Conservation (phyloP, 768 basidiomycete genomes). For the Termitomyces sp. region DNA sequence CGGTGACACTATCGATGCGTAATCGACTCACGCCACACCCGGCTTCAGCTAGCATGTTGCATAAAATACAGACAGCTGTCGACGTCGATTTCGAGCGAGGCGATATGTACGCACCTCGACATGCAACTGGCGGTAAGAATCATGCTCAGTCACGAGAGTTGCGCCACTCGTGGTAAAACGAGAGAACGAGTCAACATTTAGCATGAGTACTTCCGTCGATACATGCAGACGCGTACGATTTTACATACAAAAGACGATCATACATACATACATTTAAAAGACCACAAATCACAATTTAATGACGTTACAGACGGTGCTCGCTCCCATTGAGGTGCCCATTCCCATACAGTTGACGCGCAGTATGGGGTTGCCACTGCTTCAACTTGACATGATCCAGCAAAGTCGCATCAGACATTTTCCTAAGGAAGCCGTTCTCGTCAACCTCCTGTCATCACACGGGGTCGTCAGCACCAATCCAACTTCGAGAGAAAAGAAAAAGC, state of each 20-base stretch:
- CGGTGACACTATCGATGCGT: constrained; percentile 33
- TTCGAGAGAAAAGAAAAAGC: constrained; percentile 11
- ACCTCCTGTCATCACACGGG: constrained; percentile 27
- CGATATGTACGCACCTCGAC: not conserved
- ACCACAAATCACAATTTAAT: not conserved
- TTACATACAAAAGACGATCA: not conserved
- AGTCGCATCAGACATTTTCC: constrained; percentile 39
- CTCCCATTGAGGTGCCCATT: constrained; percentile 4
- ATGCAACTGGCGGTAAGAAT: not conserved
- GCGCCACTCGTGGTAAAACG: not conserved
- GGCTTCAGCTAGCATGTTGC: not conserved
- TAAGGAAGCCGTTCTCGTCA: constrained; percentile 41
- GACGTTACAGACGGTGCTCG: constrained; percentile 21
- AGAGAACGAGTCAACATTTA: not conserved
- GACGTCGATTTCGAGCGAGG: no score
- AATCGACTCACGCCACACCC: constrained; percentile 3
- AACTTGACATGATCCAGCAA: constrained; percentile 43
- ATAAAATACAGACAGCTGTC: not conserved
- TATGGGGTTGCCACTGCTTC: constrained; percentile 51
- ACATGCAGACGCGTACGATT: not conserved
- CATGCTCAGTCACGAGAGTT: not conserved
- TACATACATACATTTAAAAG: not conserved
- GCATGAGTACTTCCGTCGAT: not conserved
- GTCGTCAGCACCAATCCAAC: not conserved
- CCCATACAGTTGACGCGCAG: constrained; percentile 10